Evolutionary conservation across 2,329 filamentous ascomycete species (phyloP).

Genomic region (Penicillium oxalicum): DNA sequence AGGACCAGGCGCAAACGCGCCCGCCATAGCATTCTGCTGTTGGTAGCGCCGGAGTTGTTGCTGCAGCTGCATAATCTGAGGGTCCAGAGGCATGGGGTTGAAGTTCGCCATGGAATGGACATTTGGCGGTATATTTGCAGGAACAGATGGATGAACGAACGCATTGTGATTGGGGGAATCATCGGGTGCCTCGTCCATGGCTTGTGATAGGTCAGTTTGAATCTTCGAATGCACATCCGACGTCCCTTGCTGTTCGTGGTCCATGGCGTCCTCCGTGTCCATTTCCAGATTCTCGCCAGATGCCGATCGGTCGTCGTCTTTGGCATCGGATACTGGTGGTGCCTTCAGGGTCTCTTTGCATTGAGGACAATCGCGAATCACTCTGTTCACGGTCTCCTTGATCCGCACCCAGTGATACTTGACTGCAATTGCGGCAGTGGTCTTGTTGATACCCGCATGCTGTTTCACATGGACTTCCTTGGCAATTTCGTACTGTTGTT

Average conservation of each 20-base stretch:
- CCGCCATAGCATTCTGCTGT: constrained; percentile 32
- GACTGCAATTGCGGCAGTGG: constrained; percentile 86
- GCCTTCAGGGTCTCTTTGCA: constrained; percentile 75
- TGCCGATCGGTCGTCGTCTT: constrained; percentile 22
- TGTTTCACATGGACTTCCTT: constrained; percentile 65
- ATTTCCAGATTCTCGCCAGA: constrained; percentile 13
- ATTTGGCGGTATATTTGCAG: constrained; percentile 29
- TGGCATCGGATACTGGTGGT: constrained; percentile 31
- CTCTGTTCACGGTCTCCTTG: constrained; percentile 92
- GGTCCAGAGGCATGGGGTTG: constrained; percentile 53
- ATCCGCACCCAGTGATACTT: constrained; percentile 97
- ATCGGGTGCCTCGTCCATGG: constrained; percentile 22
- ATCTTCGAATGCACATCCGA: neutral
- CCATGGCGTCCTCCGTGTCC: constrained; percentile 13
- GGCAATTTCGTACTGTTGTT: constrained; percentile 85
- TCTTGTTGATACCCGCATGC: constrained; percentile 97
- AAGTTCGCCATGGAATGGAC: constrained; percentile 39
- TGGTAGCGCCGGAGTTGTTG: constrained; percentile 40
- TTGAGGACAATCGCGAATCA: constrained; percentile 84
- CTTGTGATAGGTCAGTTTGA: constrained; percentile 11
- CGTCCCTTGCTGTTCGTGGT: constrained; percentile 11
- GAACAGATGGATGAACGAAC: constrained; percentile 26
- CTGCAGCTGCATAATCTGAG: constrained; percentile 53
- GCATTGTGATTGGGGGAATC: constrained; percentile 25
- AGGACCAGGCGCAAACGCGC: constrained; percentile 29